Conservation (phyloP, 495 filamentous ascomycete genomes). For the Aspergillus bertholletiae region DNA sequence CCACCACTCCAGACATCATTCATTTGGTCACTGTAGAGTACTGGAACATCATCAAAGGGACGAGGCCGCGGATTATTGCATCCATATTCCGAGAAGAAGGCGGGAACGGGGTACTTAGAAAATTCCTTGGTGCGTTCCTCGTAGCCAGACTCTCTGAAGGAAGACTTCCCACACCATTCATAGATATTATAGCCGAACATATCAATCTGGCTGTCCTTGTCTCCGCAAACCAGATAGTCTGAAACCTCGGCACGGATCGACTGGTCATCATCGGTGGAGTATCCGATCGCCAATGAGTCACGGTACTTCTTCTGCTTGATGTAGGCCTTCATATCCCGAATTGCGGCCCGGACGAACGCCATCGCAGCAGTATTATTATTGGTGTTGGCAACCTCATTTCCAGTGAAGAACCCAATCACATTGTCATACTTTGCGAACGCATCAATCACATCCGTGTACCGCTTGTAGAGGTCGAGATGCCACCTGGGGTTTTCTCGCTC, state of each 20-base stretch:
- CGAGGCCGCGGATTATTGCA: constrained; percentile 79
- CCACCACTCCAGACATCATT: constrained; percentile 85
- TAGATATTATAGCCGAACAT: constrained; percentile 99
- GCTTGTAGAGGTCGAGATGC: constrained; percentile 67
- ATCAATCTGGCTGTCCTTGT: constrained; percentile 64
- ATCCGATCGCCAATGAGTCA: constrained; percentile 73
- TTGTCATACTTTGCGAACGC: constrained; percentile 73
- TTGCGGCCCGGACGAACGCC: constrained; percentile 90
- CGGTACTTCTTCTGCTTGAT: constrained; percentile 74
- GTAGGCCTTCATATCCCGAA: constrained; percentile 88
- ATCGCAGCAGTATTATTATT: constrained; percentile 75
- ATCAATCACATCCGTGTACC: constrained; percentile 81
- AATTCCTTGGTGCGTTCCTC: constrained; percentile 75
- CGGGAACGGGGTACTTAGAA: constrained; percentile 76
- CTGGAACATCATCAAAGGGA: constrained; percentile 74
- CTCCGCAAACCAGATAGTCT: constrained; percentile 86
- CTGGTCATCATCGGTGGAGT: constrained; percentile 85
- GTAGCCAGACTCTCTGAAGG: constrained; percentile 68
- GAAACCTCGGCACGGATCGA: constrained; percentile 72
- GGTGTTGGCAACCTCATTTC: constrained; percentile 89
- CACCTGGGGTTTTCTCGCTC: constrained; percentile 71
- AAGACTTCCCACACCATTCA: constrained; percentile 85
- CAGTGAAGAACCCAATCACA: constrained; percentile 89
- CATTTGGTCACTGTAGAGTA: constrained; percentile 79
- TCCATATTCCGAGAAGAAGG: constrained; percentile 96